Evolutionary conservation across 495 filamentous ascomycete genomes (phyloP).

Genomic region (Corynascus novoguineensis): DNA sequence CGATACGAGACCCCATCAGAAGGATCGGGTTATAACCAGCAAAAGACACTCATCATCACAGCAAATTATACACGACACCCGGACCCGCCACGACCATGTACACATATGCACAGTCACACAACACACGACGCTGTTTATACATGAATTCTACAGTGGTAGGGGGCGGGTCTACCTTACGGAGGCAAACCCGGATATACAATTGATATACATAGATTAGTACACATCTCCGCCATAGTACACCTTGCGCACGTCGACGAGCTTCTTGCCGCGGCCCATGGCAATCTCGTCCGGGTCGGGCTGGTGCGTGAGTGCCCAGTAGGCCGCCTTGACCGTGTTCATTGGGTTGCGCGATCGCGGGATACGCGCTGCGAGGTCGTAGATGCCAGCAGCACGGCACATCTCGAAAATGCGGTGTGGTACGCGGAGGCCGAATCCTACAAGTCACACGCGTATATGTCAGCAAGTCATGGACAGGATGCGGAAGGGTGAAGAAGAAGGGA

Average conservation of each 20-base stretch:
- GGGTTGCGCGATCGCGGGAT: constrained; percentile 78
- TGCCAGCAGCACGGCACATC: constrained; percentile 76
- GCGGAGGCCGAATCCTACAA: constrained; percentile 70
- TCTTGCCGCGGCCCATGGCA: constrained; percentile 79
- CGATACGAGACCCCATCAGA: too few relatives aligned
- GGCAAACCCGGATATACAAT: neutral
- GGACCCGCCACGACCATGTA: too few relatives aligned
- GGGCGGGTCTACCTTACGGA: neutral
- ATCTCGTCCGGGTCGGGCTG: constrained; percentile 85
- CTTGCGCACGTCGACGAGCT: constrained; percentile 91
- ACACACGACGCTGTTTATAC: too few relatives aligned
- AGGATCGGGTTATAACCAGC: too few relatives aligned
- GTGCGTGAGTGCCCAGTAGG: constrained; percentile 70
- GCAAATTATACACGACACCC: too few relatives aligned
- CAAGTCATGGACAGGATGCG: too few relatives aligned
- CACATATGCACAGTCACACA: too few relatives aligned
- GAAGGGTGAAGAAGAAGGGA: neutral
- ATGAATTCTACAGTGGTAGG: neutral
- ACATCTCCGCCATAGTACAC: constrained; percentile 89
- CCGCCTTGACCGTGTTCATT: constrained; percentile 94
- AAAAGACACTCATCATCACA: too few relatives aligned
- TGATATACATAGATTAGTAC: constrained; percentile 30
- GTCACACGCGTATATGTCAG: too few relatives aligned
- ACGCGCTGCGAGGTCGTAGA: constrained; percentile 75
- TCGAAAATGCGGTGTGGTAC: constrained; percentile 88